Conservation (phyloP, 148 eudicot species). For the Vaccinium myrtillus region DNA sequence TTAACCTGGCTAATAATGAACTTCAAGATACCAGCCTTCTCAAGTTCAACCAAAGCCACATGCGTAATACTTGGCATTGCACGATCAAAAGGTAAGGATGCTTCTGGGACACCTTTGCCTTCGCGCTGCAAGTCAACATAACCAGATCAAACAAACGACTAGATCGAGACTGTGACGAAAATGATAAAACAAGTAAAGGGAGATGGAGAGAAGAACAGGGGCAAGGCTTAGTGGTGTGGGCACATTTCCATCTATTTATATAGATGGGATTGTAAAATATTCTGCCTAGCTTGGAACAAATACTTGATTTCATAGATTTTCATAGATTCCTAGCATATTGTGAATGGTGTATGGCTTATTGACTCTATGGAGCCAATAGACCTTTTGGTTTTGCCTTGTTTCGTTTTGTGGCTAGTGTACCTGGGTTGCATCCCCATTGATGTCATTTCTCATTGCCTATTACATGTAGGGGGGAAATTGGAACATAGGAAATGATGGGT, state of each 20-base stretch:
- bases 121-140: slow-evolving; percentile 45
- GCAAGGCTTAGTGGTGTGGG: neutral
- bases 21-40: slow-evolving; percentile 71
- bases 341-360: neutral
- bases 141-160: slow-evolving; percentile 6
- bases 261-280: neutral
- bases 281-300: neutral
- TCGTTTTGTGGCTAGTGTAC: neutral
- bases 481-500: neutral
- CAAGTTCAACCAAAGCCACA: slow-evolving; percentile 87
- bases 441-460: neutral
- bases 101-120: slow-evolving; percentile 78
- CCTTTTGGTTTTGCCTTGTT: neutral
- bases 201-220: slow-evolving; percentile 2
- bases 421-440: neutral
- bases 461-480: neutral
- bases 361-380: neutral
- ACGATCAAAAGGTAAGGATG: slow-evolving; percentile 84
- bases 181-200: too few relatives aligned
- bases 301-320: neutral
- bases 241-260: neutral
- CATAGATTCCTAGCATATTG: neutral
- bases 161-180: neutral
- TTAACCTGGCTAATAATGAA: slow-evolving; percentile 83
- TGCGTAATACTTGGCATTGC: slow-evolving; percentile 84